Conservation (phyloP, 1,139 yeast genomes). For the Candida sanyaensis region DNA sequence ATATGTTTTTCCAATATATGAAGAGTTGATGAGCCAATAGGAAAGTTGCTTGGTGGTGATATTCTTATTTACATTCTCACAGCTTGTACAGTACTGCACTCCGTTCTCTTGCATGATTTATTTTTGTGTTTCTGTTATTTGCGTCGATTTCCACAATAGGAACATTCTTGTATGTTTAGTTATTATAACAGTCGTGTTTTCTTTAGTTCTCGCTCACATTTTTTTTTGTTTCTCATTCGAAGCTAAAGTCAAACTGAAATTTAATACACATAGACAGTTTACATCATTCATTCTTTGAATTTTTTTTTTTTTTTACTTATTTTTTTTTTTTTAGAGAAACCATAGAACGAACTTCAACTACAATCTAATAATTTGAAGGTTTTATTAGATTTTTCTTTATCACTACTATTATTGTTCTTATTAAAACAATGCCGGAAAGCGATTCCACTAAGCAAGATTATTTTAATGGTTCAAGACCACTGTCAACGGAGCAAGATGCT, state of each 20-base stretch:
- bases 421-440: neutral
- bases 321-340: no score
- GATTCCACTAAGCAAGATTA: neutral
- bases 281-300: no score
- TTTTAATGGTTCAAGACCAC: neutral
- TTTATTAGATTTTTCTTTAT: no score
- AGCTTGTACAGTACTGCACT: neutral
- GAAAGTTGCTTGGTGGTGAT: neutral
- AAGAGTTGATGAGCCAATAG: neutral
- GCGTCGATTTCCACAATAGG: neutral
- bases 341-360: no score
- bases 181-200: no score
- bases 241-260: neutral
- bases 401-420: neutral
- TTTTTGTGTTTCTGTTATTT: neutral
- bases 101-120: neutral
- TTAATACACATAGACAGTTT: neutral
- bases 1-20: neutral
- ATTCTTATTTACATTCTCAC: neutral
- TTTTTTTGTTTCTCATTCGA: neutral
- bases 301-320: no score
- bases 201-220: neutral
- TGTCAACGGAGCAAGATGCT: constrained; percentile 8
- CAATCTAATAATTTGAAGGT: no score
- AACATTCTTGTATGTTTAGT: neutral